Evolutionary conservation across 208 protist genomes (phyloP), one percentile per base, ranked within the genome.

Genomic region (Strigomonas oncopelti): DNA sequence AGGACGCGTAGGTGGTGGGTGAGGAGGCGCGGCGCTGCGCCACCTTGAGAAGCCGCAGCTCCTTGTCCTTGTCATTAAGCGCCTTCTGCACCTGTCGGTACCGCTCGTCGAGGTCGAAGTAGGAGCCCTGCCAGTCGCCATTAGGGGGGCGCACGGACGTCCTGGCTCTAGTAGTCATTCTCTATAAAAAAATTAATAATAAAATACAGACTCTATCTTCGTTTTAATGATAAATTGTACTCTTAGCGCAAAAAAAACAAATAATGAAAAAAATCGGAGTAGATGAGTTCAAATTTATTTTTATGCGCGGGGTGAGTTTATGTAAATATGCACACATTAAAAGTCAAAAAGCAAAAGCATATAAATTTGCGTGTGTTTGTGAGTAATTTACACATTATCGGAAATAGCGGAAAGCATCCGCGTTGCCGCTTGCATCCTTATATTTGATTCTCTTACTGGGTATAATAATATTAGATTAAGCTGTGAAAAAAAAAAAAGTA

Each of bases 51-150:
- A 78, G 65, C 62, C 88, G 92, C 29, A 96, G 68, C 73, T 92
- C 88, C 65, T 92, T 69, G 31, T 94, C 84, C 61, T 78, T 69
- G 52, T 80, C 85, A 52, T 92, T 90, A 31, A 88, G 72, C 28
- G 62, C 54, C 65, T 83, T 71, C 72, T 91, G 91, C 58, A 93
- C 69, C 42, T 85, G 87, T 0, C 85, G 88, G 56, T 93, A 82
- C 5, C 91, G 88, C 65, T 86, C 78, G 27, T 96, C 88, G 0
- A 96, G 80, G 31, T 64, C 66, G 62, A 86, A 86, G 67, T 85
- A 96, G 3, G 81, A 83, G 68, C 94, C 91, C 63, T 92, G 74
- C 91, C 91, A 96, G 62, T 96, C 85, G 22, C 48, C 71, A 9
- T 70, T 81, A 32, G 84, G 84, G 18, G 84, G 80, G 13, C 73